Base-by-base conservation (phyloP, 2,329 filamentous ascomycete species). In the Salinomyces thailandicus region DNA sequence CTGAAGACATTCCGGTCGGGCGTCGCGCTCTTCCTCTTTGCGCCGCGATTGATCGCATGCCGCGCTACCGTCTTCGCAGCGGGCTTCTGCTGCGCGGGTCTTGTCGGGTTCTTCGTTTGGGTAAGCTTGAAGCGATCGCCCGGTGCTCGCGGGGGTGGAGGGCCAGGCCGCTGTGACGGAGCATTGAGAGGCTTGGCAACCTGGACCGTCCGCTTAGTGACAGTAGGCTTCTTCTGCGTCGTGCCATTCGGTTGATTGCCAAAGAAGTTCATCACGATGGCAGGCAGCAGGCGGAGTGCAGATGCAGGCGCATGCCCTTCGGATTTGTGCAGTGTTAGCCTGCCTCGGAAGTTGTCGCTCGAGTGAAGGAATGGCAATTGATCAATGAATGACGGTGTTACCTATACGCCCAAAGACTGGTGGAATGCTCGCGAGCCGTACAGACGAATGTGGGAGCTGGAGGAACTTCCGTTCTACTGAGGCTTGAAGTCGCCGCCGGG, bases 11-110 rank as follows among this genome's bases (percentile, higher is more conserved):
- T 35, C 12, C 47, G 50, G 26, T 59, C 53, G 6, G 57, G 55
- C 1, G 57, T 59, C 12, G 50, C 50, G 32, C 52, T 57, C 44
- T 60, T 59, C 32, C 58, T 45, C 41, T 61, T 60, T 11, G 54
- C 41, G 8, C 53, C 52, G 42, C 43, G 32, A 16, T 24, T 37
- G 16, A 39, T 32, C 35, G 31, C 44, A 13, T 34, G 31, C 16
- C 19, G 5, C 2, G 26, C 18, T 11, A 35, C 35, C 20, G 36
- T 20, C 16, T 36, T 36, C 18, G 22, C 9, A 4, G 31, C 31
- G 16, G 31, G 31, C 18, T 15, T 26, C 12, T 7, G 18, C 15
- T 37, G 17, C n/a, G 29, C 35, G 9, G 22, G n/a, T 26, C n/a
- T 26, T 8, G 22, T n/a, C 9, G 22, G 22, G 15, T 8, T 22